A percentile compares a stretch with the other conserved stretches of the same genome.
These are phyloP conservation scores for Cokeromyces recurvatus DNA, from an alignment of 371 early-diverging fungal species.

Conservation along the genomic window DNA sequence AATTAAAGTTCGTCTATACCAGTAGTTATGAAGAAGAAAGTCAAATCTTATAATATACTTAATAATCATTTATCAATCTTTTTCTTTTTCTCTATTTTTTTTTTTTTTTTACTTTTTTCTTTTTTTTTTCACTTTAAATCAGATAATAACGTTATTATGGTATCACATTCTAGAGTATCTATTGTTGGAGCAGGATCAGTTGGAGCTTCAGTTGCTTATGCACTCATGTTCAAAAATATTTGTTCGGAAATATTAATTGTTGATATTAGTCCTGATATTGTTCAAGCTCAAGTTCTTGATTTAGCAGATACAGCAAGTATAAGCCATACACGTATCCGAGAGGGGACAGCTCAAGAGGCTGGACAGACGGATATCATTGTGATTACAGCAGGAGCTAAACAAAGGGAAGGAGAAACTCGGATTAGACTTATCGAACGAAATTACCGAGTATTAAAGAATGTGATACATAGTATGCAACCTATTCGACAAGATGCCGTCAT, in stretches of 20 bases:
- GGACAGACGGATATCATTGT: conserved; percentile 84
- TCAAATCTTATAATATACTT: too few relatives aligned
- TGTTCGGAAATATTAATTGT: conserved; percentile 71
- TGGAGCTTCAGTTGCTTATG: conserved; percentile 75
- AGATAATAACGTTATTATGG: conserved; percentile 1
- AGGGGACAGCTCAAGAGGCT: conserved; percentile 61
- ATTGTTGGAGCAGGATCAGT: conserved; percentile 83
- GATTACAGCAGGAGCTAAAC: conserved; percentile 87
- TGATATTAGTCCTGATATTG: conserved; percentile 59
- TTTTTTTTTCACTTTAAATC: too few relatives aligned
- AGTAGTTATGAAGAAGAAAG: too few relatives aligned
- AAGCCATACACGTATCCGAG: conserved; percentile 57
- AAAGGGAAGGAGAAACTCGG: conserved; percentile 73
- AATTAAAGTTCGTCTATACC: too few relatives aligned
- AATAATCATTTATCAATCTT: too few relatives aligned
- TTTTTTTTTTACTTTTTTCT: too few relatives aligned
- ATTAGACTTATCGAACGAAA: conserved; percentile 76
- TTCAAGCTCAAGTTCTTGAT: conserved; percentile 76
- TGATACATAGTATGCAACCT: conserved; percentile 71
- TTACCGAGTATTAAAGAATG: conserved; percentile 65
- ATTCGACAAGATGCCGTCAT: conserved; percentile 68
- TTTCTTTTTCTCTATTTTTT: too few relatives aligned
- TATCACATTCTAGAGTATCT: conserved; percentile 41
- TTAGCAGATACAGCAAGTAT: conserved; percentile 73
- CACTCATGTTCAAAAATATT: conserved; percentile 65